These are phyloP conservation scores for Gliomastix tumulicola DNA, from an alignment of 2,329 filamentous ascomycete species.

Conservation along the genomic window DNA sequence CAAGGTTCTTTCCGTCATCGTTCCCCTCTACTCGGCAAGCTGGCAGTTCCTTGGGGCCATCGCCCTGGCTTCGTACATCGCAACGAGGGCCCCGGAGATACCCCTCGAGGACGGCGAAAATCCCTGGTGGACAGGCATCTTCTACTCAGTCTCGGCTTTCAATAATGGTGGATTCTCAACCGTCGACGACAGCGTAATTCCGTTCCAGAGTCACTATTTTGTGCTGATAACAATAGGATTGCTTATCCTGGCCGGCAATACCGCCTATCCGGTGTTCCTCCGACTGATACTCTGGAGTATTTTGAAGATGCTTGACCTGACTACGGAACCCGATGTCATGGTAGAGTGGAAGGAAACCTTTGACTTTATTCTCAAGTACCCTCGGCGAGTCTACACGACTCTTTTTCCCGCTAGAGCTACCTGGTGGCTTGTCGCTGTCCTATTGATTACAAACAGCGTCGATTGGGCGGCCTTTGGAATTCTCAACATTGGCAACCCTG, in stretches of 20 bases:
- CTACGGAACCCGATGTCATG: constrained; percentile 24
- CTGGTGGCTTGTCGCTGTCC: constrained; percentile 58
- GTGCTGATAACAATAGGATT: constrained; percentile 46
- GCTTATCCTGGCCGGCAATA: constrained; percentile 58
- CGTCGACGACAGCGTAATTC: constrained; percentile 58
- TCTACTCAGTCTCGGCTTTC: constrained; percentile 62
- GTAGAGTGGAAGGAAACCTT: constrained; percentile 41
- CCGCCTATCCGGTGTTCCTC: constrained; percentile 57
- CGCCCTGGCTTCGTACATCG: constrained; percentile 53
- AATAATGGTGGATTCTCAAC: constrained; percentile 67
- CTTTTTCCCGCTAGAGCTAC: constrained; percentile 58
- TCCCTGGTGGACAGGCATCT: constrained; percentile 63
- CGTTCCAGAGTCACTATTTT: constrained; percentile 46
- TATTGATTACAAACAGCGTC: constrained; percentile 52
- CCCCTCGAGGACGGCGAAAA: constrained; percentile 50
- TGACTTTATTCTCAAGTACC: constrained; percentile 47
- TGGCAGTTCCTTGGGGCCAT: constrained; percentile 54
- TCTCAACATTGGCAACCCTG: constrained; percentile 55
- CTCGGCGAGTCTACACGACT: constrained; percentile 53
- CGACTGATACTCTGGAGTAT: constrained; percentile 51
- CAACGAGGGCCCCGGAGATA: constrained; percentile 37
- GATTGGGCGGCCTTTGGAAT: constrained; percentile 63
- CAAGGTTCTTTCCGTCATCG: constrained; percentile 48
- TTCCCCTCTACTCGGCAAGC: constrained; percentile 51
- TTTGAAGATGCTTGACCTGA: constrained; percentile 29